Evolutionary conservation across 768 basidiomycete species (phyloP), one percentile per base, ranked within the genome.

Genomic region (Tylopilus felleus): DNA sequence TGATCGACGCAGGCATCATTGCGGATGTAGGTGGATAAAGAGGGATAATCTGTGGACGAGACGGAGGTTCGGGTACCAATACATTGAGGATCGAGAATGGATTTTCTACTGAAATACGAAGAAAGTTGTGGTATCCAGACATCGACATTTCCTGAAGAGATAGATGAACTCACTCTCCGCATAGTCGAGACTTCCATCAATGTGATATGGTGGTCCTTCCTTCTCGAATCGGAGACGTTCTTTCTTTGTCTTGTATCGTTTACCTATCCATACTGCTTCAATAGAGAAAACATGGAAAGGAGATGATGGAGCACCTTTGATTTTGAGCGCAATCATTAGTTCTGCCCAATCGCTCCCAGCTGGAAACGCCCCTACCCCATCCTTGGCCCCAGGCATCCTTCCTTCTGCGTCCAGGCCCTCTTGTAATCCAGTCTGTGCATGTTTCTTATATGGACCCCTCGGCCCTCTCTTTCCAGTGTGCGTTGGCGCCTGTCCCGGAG

Each of bases 161-260:
- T 2, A 23, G 28, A 44, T 16, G 27, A 2, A 72, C 83, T 39
- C 63, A 89, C 88, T 81, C 68, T 88, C 81, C 23, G 77, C 60
- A 60, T 89, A 90, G 68, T 89, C 83, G 29, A 91, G 72, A 67
- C 89, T 90, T n/a, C 89, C 89, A 63, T 92, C 89, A n/a, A 80
- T 65, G 7, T 75, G 74, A 22, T 78, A 76, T 1, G 89, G 90
- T 17, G 85, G 86, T 0, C 89, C 89, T 55, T 84, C 82, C 55
- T 81, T 85, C 62, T 91, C 90, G 42, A 90, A 77, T n/a, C 86
- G 77, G 53, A 90, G 60, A 10, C 89, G 77, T 59, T 92, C 89
- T 61, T 86, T 90, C 75, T 92, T 92, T 2, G 88, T 90, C 51
- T 80, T 81, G 63, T 90, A 90, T 13, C 82, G 79, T 61, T 90